Base-by-base conservation (phyloP, 176 grass and related monocot genomes). In the Oryza australiensis region DNA sequence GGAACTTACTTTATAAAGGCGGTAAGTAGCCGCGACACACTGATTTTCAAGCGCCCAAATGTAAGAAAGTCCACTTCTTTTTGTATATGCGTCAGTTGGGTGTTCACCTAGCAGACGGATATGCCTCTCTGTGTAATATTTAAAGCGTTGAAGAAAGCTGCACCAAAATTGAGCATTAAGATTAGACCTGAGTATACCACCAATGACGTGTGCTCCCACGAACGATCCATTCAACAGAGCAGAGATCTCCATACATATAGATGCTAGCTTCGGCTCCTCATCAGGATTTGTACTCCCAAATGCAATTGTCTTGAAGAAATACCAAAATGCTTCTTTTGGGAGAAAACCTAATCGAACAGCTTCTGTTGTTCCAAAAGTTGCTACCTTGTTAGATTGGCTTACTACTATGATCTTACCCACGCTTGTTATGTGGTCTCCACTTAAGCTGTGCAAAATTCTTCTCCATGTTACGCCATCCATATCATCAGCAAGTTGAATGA, bases 381-480 rank as follows among this genome's bases (percentile, higher is more conserved):
- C 27, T 0, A 41, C 5, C 1, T 14, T 1, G 12, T 76, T 59
- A 34, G 72, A 68, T 20, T 2, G 4, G 4, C 35, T 29, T 12
- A 48, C 24, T 1, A 87, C 1, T 34, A 87, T 45, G 20, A 87
- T 13, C 30, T 60, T 87, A 43, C 79, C 77, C 67, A 53, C 41
- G 51, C 27, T 24, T 67, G 48, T 16, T 7, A 18, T 65, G 41
- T 28, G 53, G 3, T 9, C 9, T 2, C 20, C 34, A 24, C 35
- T 24, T 0, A 69, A 23, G 3, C 7, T 35, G 16, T 10, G 30
- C 32, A 22, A 0, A 0, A 22, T 34, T 10, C 1, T 65, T n/a
- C 51, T 34, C 69, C 82, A 84, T 73, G 26, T 37, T 9, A 0
- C 9, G 7, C 18, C 35, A 26, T 70, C 82, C 7, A 68, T 34